Base-by-base conservation (phyloP, 768 basidiomycete genomes). In the Psilocybe tampanensis region DNA sequence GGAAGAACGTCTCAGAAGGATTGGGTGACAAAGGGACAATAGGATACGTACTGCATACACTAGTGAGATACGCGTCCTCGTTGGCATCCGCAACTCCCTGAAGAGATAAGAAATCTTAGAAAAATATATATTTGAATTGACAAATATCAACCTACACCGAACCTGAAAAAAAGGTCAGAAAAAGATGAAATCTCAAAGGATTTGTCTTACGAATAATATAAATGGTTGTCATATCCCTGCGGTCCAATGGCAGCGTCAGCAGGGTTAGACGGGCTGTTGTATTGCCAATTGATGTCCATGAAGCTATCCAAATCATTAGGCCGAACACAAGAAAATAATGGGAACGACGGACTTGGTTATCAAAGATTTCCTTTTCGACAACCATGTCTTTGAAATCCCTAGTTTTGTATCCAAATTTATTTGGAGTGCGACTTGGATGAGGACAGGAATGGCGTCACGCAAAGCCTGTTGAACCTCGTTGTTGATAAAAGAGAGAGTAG, bases 211-310 rank as follows among this genome's bases (percentile, higher is more conserved):
- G 76, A 82, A 65, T 90, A 91, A 67, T 92, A 93, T 15, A 93
- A 66, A 70, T 92, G 91, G 52, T 90, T 88, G 63, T 93, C 91
- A 61, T 92, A 93, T 22, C 72, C 74, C 62, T 89, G 87, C 12
- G 89, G 87, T 1, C 91, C 91, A 42, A 80, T 79, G 4, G 80
- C 78, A 22, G 86, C 89, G 48, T 84, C 76, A 7, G 86, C 84
- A 13, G 91, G 91, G 65, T 93, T 93, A 5, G 88, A 12, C 17
- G 84, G 88, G 69, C 83, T 78, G 63, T 86, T 79, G 67, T 76
- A 70, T 64, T 93, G 91, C 91, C 91, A 93, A 57, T 82, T 84
- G 45, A 89, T 65, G 61, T 93, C 89, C 89, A 92, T 92, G 67
- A 91, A 91, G 61, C 90, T 92, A 60, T 29, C 29, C 5, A 23